Evolutionary conservation across 208 protist genomes (phyloP).

Genomic region (Leishmania arabica): DNA sequence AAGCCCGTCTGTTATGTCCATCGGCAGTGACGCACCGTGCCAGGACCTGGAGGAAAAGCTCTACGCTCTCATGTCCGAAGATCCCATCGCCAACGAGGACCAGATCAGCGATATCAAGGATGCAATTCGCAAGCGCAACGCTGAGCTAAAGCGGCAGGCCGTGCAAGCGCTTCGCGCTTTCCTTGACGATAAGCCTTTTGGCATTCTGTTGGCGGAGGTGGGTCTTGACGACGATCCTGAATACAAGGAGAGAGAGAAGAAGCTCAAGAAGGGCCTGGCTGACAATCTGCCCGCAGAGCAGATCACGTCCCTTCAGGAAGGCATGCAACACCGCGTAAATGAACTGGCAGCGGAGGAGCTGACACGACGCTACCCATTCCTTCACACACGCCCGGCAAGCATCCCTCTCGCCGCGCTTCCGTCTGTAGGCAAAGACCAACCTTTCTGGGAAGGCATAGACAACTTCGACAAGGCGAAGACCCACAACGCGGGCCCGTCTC

Average conservation of each 20-base stretch:
- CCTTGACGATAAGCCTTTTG: conserved; percentile 48
- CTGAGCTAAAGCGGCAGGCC: conserved; percentile 39
- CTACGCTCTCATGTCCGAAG: conserved; percentile 36
- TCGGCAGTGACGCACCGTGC: conserved; percentile 46
- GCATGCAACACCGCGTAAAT: conserved; percentile 54
- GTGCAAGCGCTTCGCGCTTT: conserved; percentile 28
- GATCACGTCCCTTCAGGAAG: conserved; percentile 21
- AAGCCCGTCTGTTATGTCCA: conserved; percentile 29
- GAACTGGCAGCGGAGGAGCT: conserved; percentile 46
- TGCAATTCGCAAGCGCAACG: conserved; percentile 39
- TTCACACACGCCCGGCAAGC: conserved; percentile 33
- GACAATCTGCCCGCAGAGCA: not conserved
- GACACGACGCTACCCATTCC: conserved; percentile 25
- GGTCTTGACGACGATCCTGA: conserved; percentile 33
- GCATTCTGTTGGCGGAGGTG: conserved; percentile 41
- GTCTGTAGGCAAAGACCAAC: conserved; percentile 28
- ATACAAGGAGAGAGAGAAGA: conserved; percentile 40
- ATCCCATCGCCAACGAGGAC: conserved; percentile 28
- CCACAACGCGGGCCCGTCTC: not conserved
- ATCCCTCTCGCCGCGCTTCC: conserved; percentile 35
- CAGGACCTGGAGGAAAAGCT: conserved; percentile 59
- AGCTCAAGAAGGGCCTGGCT: conserved; percentile 17
- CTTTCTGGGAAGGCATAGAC: conserved; percentile 24
- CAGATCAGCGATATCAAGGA: conserved; percentile 50
- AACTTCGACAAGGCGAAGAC: conserved; percentile 19